Evolutionary conservation across 2,329 filamentous ascomycete species (phyloP).

Genomic region (Cladorrhinum sp.): DNA sequence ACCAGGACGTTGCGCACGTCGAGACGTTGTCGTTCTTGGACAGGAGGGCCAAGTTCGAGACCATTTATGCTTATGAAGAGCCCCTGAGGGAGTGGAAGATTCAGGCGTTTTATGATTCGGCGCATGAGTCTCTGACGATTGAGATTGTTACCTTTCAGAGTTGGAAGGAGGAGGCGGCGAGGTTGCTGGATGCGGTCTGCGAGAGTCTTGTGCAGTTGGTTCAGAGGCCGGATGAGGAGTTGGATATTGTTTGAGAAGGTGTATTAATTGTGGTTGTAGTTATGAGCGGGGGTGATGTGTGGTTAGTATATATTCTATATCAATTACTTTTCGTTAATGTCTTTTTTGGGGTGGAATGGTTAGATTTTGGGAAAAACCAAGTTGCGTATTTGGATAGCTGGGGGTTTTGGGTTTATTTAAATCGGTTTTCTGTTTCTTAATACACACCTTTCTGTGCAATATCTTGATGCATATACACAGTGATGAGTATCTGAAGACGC

Average conservation of each 20-base stretch:
- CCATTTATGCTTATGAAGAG: slow-evolving; percentile 56
- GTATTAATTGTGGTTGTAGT: background rate
- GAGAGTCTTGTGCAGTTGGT: slow-evolving; percentile 41
- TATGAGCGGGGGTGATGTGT: background rate
- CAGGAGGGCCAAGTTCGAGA: slow-evolving; percentile 48
- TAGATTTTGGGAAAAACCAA: too few species aligned
- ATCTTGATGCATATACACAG: too few species aligned
- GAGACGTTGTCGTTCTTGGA: slow-evolving; percentile 47
- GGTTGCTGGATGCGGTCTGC: slow-evolving; percentile 50
- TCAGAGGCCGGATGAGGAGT: slow-evolving; percentile 30
- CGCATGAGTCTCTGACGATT: slow-evolving; percentile 48
- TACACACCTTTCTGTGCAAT: too few species aligned
- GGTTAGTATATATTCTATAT: too few species aligned
- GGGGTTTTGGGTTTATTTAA: too few species aligned
- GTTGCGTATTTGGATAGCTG: too few species aligned
- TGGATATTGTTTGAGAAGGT: background rate
- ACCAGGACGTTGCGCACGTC: slow-evolving; percentile 61
- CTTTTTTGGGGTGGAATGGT: too few species aligned
- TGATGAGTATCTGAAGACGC: too few species aligned
- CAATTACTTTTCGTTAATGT: too few species aligned
- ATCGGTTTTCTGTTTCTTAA: too few species aligned
- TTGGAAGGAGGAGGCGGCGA: slow-evolving; percentile 50
- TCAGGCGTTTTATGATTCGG: slow-evolving; percentile 52
- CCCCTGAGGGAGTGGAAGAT: slow-evolving; percentile 58
- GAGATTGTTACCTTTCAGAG: slow-evolving; percentile 60